These are phyloP conservation scores for Phytophthora idaei DNA, from an alignment of 352 stramenopile species.

Conservation along the genomic window DNA sequence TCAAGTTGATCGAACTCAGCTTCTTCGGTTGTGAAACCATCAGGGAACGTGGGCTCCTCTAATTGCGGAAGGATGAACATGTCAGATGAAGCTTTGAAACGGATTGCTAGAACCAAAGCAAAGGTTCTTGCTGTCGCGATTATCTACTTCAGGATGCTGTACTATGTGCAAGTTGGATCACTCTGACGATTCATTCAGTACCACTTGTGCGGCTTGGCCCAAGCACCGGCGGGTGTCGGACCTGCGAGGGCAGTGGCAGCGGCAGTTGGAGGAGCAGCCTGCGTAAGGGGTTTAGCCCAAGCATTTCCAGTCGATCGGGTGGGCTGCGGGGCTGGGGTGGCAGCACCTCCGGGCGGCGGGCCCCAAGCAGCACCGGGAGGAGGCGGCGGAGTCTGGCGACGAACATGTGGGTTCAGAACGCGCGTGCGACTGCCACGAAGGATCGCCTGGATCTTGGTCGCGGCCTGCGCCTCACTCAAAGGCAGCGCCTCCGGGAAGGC, in stretches of 20 bases:
- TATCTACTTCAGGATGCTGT: conserved; percentile 28
- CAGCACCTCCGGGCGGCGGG: conserved; percentile 40
- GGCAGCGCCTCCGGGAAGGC: conserved; percentile 81
- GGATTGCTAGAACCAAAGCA: conserved; percentile 6
- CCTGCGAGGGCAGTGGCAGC: conserved; percentile 8
- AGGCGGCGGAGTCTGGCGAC: conserved; percentile 37
- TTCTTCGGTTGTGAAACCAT: conserved; percentile 47
- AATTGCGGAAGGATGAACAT: conserved; percentile 17
- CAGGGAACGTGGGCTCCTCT: conserved; percentile 1
- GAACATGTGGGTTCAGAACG: conserved; percentile 34
- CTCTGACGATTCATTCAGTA: conserved; percentile 12
- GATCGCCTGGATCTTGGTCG: conserved; percentile 76
- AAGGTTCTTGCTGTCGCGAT: conserved; percentile 4
- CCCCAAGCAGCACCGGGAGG: conserved; percentile 45
- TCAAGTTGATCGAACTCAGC: conserved; percentile 9
- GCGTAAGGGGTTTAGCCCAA: conserved; percentile 39
- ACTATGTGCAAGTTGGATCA: conserved; percentile 7
- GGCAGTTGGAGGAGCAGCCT: conserved; percentile 13
- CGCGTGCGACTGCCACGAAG: conserved; percentile 55
- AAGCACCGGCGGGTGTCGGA: conserved; percentile 43
- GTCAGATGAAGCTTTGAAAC: conserved; percentile 18
- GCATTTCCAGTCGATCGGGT: conserved; percentile 30
- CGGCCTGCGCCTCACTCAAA: conserved; percentile 72
- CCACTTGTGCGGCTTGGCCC: conserved; percentile 74
- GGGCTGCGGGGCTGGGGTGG: conserved; percentile 21